phyloP scores from a whole-genome alignment of 768 basidiomycete species.

The Pleurotus salmoneostramineus region DNA sequence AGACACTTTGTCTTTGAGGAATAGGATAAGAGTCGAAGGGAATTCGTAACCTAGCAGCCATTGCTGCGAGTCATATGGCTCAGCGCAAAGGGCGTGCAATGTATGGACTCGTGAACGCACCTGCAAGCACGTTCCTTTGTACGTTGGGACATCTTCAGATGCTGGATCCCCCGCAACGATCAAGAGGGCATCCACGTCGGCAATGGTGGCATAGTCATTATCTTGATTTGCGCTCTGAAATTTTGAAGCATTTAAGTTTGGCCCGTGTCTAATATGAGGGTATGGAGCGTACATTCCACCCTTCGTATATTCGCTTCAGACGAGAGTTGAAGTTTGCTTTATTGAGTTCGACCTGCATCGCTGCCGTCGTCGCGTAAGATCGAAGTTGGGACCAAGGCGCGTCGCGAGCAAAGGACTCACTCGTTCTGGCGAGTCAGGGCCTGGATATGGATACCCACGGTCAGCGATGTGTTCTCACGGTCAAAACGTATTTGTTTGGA shows the following conservation, averaged over 20 bases:
- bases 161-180: conserved; percentile 76
- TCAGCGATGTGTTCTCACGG: conserved; percentile 1
- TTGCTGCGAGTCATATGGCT: conserved; percentile 51
- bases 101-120: conserved; percentile 36
- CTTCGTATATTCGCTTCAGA: conserved; percentile 52
- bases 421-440: neutral
- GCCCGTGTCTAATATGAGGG: conserved; percentile 5
- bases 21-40: conserved; percentile 86
- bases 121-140: conserved; percentile 90
- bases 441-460: neutral
- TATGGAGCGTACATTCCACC: conserved; percentile 54
- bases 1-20: conserved; percentile 70
- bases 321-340: conserved; percentile 53
- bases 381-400: conserved; percentile 2
- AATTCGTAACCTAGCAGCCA: conserved; percentile 98
- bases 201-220: conserved; percentile 69
- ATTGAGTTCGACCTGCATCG: conserved; percentile 74
- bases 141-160: conserved; percentile 84
- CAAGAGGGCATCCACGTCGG: conserved; percentile 65
- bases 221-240: conserved; percentile 59
- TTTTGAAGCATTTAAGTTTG: conserved; percentile 7
- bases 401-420: neutral
- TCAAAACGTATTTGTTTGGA: conserved; percentile 15
- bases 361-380: conserved; percentile 6
- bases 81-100: conserved; percentile 10